phyloP scores from a whole-genome alignment of 495 filamentous ascomycete genomes.

The Xylaria flabelliformis region DNA sequence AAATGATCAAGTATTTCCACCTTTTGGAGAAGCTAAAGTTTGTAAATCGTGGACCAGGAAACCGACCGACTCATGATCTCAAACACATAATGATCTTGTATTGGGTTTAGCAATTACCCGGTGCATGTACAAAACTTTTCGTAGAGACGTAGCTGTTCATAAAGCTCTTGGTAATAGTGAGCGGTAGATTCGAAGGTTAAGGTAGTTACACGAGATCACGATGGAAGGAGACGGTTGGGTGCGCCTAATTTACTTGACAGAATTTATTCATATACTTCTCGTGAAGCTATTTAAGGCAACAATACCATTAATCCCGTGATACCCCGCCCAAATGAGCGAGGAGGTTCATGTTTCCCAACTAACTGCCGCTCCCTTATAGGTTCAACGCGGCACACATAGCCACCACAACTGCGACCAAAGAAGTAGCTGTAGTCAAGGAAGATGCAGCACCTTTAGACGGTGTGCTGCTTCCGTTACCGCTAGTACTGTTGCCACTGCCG shows the following conservation, averaged over 20 bases:
- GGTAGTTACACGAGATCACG: background rate
- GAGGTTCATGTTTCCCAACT: background rate
- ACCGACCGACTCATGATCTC: background rate
- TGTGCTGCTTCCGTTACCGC: background rate
- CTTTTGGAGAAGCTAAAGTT: too few species aligned
- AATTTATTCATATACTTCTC: background rate
- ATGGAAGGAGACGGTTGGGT: background rate
- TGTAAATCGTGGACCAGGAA: too few species aligned
- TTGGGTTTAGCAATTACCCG: background rate
- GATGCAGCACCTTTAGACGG: background rate
- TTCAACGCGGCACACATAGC: background rate
- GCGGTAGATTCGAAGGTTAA: background rate
- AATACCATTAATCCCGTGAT: background rate
- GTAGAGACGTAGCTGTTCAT: too few species aligned
- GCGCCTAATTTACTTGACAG: background rate
- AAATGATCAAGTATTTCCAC: too few species aligned
- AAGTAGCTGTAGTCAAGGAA: background rate
- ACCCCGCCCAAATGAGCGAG: background rate
- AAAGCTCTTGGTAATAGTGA: background rate
- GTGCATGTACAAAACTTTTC: background rate
- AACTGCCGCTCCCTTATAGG: background rate
- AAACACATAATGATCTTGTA: background rate
- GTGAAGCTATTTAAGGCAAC: background rate
- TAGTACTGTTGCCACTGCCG: background rate
- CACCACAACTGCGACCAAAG: background rate